These are phyloP conservation scores for Trypanosoma boissoni DNA, from an alignment of 208 protist genomes.

Conservation along the genomic window DNA sequence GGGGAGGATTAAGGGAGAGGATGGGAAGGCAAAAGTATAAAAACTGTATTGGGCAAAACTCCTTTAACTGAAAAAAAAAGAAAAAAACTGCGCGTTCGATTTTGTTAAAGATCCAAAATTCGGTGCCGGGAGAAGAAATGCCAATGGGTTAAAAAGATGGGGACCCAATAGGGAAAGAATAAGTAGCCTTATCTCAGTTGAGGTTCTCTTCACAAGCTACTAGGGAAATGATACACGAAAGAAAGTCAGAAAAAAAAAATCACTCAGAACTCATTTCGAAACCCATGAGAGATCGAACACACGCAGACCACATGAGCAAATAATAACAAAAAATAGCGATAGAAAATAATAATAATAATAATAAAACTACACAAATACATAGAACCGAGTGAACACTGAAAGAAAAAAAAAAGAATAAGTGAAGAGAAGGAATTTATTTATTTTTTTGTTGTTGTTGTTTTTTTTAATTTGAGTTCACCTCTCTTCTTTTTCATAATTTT, in stretches of 20 bases:
- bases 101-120: too few species aligned
- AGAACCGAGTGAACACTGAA: not conserved
- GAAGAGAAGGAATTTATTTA: not conserved
- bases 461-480: not conserved
- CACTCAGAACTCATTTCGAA: too few species aligned
- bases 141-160: too few species aligned
- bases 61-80: constrained; percentile 24
- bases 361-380: constrained; percentile 6
- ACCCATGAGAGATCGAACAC: too few species aligned
- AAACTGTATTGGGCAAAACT: too few species aligned
- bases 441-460: not conserved
- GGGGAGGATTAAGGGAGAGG: constrained; percentile 4
- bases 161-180: not conserved
- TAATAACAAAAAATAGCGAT: not conserved
- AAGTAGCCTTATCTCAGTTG: not conserved
- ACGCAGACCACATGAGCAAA: too few species aligned
- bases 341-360: constrained; percentile 10
- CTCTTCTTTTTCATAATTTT: not conserved
- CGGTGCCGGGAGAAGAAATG: too few species aligned
- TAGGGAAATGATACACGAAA: too few species aligned
- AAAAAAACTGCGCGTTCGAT: constrained; percentile 1
- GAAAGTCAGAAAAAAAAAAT: too few species aligned
- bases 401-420: not conserved
- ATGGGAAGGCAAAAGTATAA: constrained; percentile 9
- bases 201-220: too few species aligned